Evolutionary conservation across 2,329 filamentous ascomycete species (phyloP), one percentile per base, ranked within the genome.

Genomic region (Cercospora sesami): DNA sequence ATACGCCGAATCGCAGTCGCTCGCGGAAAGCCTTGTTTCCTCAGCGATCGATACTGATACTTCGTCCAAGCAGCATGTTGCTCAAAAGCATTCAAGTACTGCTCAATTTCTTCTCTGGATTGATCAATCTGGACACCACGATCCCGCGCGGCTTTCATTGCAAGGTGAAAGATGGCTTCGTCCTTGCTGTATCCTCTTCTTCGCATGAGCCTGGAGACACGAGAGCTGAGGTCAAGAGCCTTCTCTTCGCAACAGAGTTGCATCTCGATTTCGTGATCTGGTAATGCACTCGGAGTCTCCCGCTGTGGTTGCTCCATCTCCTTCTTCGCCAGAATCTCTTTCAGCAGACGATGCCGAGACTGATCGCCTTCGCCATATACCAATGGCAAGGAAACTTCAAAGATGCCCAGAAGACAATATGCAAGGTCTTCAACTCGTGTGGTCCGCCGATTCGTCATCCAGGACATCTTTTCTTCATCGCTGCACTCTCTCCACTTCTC

Each of bases 321-420:
- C 23, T 68, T 65, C 23, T 63, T 63, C 16, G 42, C 57, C 23
- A 61, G 5, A 6, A 65, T 65, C 9, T 66, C 60, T 26, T 63
- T 67, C 4, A 61, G 58, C 2, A 69, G 28, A 9, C 70, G 51
- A 68, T 73, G 45, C 2, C 42, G 51, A 7, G 67, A 65, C 7
- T 63, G 28, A n/a, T 60, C 51, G 4, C 75, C 75, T 63, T 78
- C 76, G 0, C 82, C 82, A 62, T 84, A 84, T 0, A 83, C 60
- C 0, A 82, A 69, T 0, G 81, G 78, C 78, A 84, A 81, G 36
- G 80, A 77, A 14, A 84, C 75, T 0, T 75, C 75, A 26, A 84
- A 83, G 0, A 84, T 75, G 0, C 83, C 82, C 1, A 84, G 67
- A 0, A 85, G 73, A 4, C 76, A 83, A 55, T 84, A 85, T 0